Evolutionary conservation across 257 asterid genomes (phyloP), one percentile per base, ranked within the genome.

Genomic region (Primulina tabacum): DNA sequence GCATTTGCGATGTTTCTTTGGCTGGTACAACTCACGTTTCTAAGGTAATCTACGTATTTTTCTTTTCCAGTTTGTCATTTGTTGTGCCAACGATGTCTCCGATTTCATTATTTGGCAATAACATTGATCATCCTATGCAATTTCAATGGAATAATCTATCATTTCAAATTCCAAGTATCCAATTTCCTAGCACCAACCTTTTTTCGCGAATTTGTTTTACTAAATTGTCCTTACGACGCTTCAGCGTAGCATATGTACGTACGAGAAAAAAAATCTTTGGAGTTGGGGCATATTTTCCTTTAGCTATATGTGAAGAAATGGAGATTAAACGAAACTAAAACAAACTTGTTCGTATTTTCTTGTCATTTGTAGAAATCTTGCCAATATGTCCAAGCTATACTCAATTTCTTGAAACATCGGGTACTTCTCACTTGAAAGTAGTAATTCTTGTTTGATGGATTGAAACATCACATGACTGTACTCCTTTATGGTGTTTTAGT

Each of bases 1-100:
- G 94, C 68, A 69, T 83, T 68, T 90, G 97, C 73, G 95, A 93
- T 73, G 95, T 93, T 40, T 89, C 87, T 80, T 60, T 93, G 76
- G 89, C 89, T 38, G 97, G 99, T 29, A 93, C 97, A 2, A 95
- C 96, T 33, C 97, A 93, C 71, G 97, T 90, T 72, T 90, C 98
- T 50, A 56, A 81, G 90, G 97, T 92, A 82, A 64, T 62, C 55
- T 28, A 5, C 18, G 37, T 68, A 1, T 60, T 53, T 8, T 34
- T 20, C 9, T 62, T 62, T 34, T 6, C 29, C 30, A 58, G 47
- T 67, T 18, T 14, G 65, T 6, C 4, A 0, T 58, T 56, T 10
- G 16, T 28, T 8, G 64, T 59, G 63, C 9, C 12, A 64, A 14
- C 58, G 12, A 33, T 34, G n/a, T 9, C 18, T 59, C 10, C 17